phyloP scores from a whole-genome alignment of 441 rosid species.

The Erodium trifolium region DNA sequence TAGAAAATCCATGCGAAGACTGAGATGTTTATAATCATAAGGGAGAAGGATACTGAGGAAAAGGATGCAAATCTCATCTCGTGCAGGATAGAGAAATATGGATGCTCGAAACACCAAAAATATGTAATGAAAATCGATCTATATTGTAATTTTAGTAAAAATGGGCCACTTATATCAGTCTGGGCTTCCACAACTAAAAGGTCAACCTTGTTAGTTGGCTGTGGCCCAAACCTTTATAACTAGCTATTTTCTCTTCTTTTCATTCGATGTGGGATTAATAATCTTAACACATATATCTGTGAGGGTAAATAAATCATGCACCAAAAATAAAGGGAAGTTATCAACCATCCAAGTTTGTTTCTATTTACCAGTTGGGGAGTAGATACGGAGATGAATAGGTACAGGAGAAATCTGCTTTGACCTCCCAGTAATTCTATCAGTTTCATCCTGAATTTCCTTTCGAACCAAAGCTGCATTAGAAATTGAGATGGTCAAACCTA shows the following conservation, averaged over 20 bases:
- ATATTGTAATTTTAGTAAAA: no score
- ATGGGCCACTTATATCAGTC: no score
- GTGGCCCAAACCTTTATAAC: no score
- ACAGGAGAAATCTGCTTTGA: conserved; percentile 79
- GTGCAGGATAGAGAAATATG: neutral
- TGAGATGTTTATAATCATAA: neutral
- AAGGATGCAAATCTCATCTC: neutral
- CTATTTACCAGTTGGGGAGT: conserved; percentile 71
- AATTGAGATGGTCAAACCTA: conserved; percentile 11
- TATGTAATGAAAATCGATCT: no score
- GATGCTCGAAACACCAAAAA: neutral
- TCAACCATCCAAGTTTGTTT: neutral
- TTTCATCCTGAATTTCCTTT: conserved; percentile 85
- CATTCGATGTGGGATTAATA: no score
- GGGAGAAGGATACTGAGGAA: neutral
- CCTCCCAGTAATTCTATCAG: conserved; percentile 90
- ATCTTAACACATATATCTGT: no score
- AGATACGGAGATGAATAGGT: conserved; percentile 90
- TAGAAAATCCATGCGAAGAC: neutral
- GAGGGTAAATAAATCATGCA: neutral
- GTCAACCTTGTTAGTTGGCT: no score
- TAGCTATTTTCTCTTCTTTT: no score
- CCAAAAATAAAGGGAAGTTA: conserved; percentile 20
- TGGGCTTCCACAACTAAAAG: no score
- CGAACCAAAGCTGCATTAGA: conserved; percentile 75